Evolutionary conservation across 2,329 filamentous ascomycete species (phyloP), one percentile per base, ranked within the genome.

Genomic region (Calonectria pseudoturangicola): DNA sequence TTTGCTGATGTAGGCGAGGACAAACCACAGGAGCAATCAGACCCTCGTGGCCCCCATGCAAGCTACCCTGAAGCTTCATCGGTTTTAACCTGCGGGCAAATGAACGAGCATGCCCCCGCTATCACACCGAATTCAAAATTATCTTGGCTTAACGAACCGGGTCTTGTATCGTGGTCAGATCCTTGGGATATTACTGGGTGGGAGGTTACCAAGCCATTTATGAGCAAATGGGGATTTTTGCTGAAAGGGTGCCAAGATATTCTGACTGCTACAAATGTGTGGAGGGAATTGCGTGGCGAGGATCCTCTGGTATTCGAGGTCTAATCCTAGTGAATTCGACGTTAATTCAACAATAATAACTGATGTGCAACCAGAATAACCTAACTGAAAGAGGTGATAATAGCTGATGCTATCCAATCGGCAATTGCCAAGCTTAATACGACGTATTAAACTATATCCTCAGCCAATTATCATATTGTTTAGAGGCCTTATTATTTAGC

Each of bases 81-180:
- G 9, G n/a, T 7, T 28, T 16, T 12, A 25, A 9, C 33, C 18
- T 9, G 16, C 9, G 50, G 3, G 16, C 18, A 43, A 43, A 43
- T 2, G 28, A 21, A 25, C 13, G 27, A 51, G 27, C 16, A 33
- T 16, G 9, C 30, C 12, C 9, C 41, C 18, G 27, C 2, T 2
- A 6, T 7, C 8, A 25, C 36, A 21, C 4, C 56, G 2, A n/a
- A 51, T n/a, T 15, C n/a, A 8, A 33, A 25, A 56, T 39, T 18
- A 5, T 4, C 54, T 48, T 54, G 27, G 21, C 56, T 28, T 28
- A 50, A 54, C 13, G 71, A 75, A 21, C 25, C 71, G 16, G 74
- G 74, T 12, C 54, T 76, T 4, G 54, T 76, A 28, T 76, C 73
- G 9, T 76, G 74, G 74, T 76, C 74, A 25, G 73, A 76, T 60